phyloP scores from a whole-genome alignment of 164 flowering plant genomes.

The Macadamia integrifolia region DNA sequence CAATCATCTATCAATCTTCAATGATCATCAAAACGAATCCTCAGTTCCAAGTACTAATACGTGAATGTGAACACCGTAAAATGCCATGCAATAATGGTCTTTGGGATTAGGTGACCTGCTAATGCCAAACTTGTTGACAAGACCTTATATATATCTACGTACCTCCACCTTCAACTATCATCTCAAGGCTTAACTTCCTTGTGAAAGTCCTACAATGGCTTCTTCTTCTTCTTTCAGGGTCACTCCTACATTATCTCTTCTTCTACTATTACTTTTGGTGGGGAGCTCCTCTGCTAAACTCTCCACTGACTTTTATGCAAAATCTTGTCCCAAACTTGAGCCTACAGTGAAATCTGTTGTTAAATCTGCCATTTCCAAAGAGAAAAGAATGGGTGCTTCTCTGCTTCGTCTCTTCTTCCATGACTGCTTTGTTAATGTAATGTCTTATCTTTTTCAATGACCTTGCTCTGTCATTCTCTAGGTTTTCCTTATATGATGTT shows the following conservation, averaged over 20 bases:
- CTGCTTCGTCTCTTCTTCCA: conserved; percentile 60
- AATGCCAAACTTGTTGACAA: neutral
- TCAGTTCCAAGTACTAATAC: neutral
- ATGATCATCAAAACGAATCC: too few species aligned
- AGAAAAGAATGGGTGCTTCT: conserved; percentile 83
- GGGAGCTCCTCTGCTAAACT: conserved; percentile 62
- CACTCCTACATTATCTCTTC: neutral
- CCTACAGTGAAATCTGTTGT: conserved; percentile 41
- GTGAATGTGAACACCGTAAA: neutral
- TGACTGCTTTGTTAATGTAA: conserved; percentile 89
- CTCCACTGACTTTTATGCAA: conserved; percentile 50
- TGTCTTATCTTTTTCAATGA: neutral
- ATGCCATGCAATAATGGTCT: neutral
- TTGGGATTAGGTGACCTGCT: conserved; percentile 13
- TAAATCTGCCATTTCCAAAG: conserved; percentile 42
- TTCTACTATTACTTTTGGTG: conserved; percentile 7
- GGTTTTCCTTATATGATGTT: too few species aligned
- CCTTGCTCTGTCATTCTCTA: neutral
- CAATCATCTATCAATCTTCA: too few species aligned
- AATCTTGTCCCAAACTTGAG: conserved; percentile 52
- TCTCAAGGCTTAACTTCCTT: too few species aligned
- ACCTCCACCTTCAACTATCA: too few species aligned
- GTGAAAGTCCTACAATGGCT: neutral
- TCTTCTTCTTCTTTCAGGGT: neutral
- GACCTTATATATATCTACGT: neutral